Percentiles rank a stretch among this genome's conserved stretches.
These are phyloP conservation scores for Rhodotorula diobovata DNA, from an alignment of 768 basidiomycete species.

Conservation along the genomic window DNA sequence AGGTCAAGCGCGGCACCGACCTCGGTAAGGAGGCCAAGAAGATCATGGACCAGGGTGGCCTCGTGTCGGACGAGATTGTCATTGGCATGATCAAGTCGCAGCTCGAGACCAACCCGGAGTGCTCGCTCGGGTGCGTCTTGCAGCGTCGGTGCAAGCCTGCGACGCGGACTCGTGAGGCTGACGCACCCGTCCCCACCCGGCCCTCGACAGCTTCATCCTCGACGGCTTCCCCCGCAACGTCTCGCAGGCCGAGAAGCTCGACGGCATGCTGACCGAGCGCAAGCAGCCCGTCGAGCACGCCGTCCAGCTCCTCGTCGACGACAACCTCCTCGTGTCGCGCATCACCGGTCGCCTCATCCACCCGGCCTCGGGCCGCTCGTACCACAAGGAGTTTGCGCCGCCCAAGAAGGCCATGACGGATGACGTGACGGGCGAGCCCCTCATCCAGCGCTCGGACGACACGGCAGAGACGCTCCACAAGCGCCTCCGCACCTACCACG, in stretches of 20 bases:
- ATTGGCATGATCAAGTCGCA: constrained; percentile 96
- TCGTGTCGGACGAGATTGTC: constrained; percentile 94
- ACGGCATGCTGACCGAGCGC: constrained; percentile 73
- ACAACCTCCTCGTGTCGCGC: constrained; percentile 91
- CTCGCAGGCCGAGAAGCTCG: constrained; percentile 91
- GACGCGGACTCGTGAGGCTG: not conserved
- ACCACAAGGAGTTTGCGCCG: constrained; percentile 95
- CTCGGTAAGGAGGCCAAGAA: constrained; percentile 92
- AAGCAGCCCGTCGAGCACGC: constrained; percentile 89
- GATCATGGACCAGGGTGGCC: constrained; percentile 93
- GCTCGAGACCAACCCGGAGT: constrained; percentile 82
- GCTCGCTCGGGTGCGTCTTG: constrained; percentile 83
- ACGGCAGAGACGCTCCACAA: constrained; percentile 91
- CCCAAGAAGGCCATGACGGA: constrained; percentile 94
- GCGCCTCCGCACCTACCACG: constrained; percentile 81
- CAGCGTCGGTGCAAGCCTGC: no score
- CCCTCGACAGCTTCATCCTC: constrained; percentile 72
- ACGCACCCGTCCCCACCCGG: no score
- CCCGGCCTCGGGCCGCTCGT: constrained; percentile 78
- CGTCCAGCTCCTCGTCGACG: constrained; percentile 84
- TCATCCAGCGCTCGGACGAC: constrained; percentile 96
- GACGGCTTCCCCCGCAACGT: constrained; percentile 99
- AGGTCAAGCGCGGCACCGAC: constrained; percentile 77
- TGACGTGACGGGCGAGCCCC: constrained; percentile 89
- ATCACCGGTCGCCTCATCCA: constrained; percentile 96